Evolutionary conservation across 257 asterid species (phyloP).

Genomic region (Solanum bulbocastanum): DNA sequence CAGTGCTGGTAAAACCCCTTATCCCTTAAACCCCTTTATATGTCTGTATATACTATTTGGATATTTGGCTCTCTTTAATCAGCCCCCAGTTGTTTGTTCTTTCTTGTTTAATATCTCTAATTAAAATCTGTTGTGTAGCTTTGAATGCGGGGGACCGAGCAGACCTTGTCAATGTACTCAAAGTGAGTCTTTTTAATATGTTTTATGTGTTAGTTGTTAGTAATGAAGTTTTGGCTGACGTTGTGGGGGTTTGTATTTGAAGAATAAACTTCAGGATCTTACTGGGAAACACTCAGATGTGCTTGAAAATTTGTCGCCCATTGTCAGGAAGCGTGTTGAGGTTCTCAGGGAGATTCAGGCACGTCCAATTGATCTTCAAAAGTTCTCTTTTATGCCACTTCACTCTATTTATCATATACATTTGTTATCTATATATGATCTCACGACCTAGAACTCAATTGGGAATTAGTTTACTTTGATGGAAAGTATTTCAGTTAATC

Average conservation of each 20-base stretch:
- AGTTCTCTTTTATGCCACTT: neutral
- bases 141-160: conserved; percentile 52
- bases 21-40: too few relatives aligned
- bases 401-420: neutral
- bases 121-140: conserved; percentile 29
- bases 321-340: conserved; percentile 56
- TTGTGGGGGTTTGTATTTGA: neutral
- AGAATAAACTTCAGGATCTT: conserved; percentile 57
- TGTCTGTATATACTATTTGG: neutral
- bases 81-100: neutral
- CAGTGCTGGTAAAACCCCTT: conserved; percentile 11
- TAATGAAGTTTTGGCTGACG: neutral
- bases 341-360: conserved; percentile 51
- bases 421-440: neutral
- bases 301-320: conserved; percentile 41
- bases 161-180: conserved; percentile 65
- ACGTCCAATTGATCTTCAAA: neutral
- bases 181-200: conserved; percentile 24
- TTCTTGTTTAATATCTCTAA: neutral
- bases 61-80: neutral
- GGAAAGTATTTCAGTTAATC: neutral
- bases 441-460: neutral
- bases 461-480: neutral
- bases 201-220: neutral
- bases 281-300: conserved; percentile 50